Evolutionary conservation across 495 filamentous ascomycete species (phyloP), one percentile per base, ranked within the genome.

Genomic region (Penicillium roqueforti): DNA sequence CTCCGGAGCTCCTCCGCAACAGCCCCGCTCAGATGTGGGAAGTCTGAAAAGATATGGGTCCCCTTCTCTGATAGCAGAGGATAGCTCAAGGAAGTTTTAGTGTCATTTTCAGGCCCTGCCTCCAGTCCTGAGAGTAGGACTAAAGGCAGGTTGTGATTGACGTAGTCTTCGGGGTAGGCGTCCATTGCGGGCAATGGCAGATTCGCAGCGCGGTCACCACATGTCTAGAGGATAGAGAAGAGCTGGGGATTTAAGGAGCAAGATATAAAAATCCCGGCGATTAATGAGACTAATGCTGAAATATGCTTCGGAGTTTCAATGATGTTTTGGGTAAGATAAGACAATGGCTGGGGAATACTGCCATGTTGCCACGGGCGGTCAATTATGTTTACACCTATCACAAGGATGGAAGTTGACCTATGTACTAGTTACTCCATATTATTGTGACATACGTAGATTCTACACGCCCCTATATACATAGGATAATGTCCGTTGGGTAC

Each of bases 121-220:
- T 81, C 79, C 5, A 95, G 76, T 6, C 91, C 91, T 20, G 88
- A 89, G 25, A 93, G 77, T 19, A 95, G 68, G 53, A 96, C 71
- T 32, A 93, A 79, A 14, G 91, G 91, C 53, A 89, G 74, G 66
- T 89, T 90, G 71, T 91, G 90, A 68, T 83, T 80, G 71, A 92
- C 75, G 72, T 90, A 92, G 63, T 85, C 83, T 58, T 77, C 67
- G 36, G 91, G 89, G 72, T 93, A 96, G 56, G 83, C 90, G 75
- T 96, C 90, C 91, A 96, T 96, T 63, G 71, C 71, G 71, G 72
- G 73, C 69, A 65, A 57, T 52, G 52, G 47, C 53, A 66, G 57
- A 51, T 64, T 58, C 20, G 50, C 31, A 50, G 47, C 42, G 49
- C 45, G 53, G 60, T 77, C 74, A 77, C 65, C 68, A 65, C 74